A percentile compares a stretch with the other conserved stretches of the same genome.
Conservation (phyloP, 768 basidiomycete genomes). For the Boletus barrowsii region DNA sequence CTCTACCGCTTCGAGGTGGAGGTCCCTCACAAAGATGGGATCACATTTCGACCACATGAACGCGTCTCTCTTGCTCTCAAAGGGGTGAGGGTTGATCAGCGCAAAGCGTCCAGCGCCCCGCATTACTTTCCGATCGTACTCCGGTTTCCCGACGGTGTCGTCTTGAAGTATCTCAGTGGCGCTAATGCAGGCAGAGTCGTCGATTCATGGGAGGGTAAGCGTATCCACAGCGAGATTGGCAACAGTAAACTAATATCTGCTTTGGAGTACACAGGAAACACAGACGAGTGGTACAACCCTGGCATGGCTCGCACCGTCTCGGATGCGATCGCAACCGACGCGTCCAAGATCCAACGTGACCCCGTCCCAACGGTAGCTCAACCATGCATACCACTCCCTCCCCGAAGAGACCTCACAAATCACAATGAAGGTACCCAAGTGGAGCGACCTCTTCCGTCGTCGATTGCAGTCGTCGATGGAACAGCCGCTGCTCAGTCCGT, state of each 20-base stretch:
- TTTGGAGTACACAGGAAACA: constrained; percentile 6
- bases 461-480: not conserved
- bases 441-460: not conserved
- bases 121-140: constrained; percentile 41
- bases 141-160: constrained; percentile 41
- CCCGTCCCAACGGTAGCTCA: not conserved
- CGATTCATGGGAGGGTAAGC: constrained; percentile 43
- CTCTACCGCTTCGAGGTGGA: constrained; percentile 38
- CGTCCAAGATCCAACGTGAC: not conserved
- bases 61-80: constrained; percentile 47
- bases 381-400: not conserved
- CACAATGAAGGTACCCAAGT: not conserved
- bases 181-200: constrained; percentile 29
- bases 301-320: constrained; percentile 11
- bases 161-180: constrained; percentile 37
- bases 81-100: constrained; percentile 37
- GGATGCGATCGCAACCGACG: constrained; percentile 8
- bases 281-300: constrained; percentile 28
- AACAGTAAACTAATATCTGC: not conserved
- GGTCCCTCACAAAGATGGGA: constrained; percentile 31
- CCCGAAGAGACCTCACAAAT: not conserved
- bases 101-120: constrained; percentile 24
- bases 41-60: constrained; percentile 42
- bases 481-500: not conserved
- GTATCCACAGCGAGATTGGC: not conserved